Base-by-base conservation (phyloP, 1,284 basidiomycete genomes). In the Ganoderma resinaceum region DNA sequence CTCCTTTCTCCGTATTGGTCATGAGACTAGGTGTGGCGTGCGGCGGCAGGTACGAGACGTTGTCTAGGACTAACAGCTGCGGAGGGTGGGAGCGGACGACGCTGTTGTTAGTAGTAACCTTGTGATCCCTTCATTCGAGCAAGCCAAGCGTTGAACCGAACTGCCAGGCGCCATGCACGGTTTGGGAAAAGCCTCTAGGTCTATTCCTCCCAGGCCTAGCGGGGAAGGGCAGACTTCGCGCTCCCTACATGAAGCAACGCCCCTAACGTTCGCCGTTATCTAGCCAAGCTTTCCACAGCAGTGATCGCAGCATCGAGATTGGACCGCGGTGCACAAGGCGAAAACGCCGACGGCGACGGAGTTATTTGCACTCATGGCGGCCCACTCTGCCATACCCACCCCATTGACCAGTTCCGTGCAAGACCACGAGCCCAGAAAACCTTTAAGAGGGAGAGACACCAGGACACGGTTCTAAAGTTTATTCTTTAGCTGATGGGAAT, bases 11-110 rank as follows among this genome's bases (percentile, higher is more conserved):
- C 62, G 58, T 64, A 63, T 61, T 65, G 68, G 68, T 72, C 70
- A 72, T 72, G 68, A 60, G 70, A 69, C 63, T 43, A 14, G 52
- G 63, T 33, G 46, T 66, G 67, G 68, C 67, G 65, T 67, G 53
- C 55, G 66, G 63, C 67, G 66, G 62, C 61, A 65, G 58, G 40
- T 61, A 63, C 68, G 53, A 59, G 63, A 33, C 53, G 35, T 37
- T 35, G 9, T 35, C 35, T 58, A 14, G 31, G 6, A 57, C 29
- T 61, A 18, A 29, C 37, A 58, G 37, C 67, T 67, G 68, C 70
- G 68, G 60, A 59, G 40, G 42, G 63, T 72, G 70, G 61, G 67
- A 66, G 66, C 61, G 52, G 52, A 67, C 62, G 61, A 46, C 57
- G 37, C 66, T 46, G 62, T 58, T 55, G 62, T 62, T 62, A 65